Evolutionary conservation across 2,329 filamentous ascomycete species (phyloP), one percentile per base, ranked within the genome.

Genomic region (Pyrenochaeta sp.): DNA sequence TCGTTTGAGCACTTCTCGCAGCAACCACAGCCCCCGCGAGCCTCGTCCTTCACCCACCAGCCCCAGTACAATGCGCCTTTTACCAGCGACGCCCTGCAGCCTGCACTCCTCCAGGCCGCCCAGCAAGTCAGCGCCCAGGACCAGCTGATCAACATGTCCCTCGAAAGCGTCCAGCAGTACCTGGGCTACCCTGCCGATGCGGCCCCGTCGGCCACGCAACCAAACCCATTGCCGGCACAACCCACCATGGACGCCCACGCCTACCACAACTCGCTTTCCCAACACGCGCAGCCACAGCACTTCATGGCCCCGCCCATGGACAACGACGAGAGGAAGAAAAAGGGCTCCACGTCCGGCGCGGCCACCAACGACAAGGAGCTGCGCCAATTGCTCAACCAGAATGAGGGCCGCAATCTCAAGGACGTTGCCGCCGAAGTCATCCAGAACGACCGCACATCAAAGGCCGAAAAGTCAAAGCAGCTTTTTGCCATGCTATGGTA

Each of bases 401-500:
- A 92, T 69, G 85, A 86, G 58, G 82, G 87, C 58, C 86, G 90
- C 29, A 82, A 77, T 27, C 76, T 94, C 21, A 84, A 86, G 60
- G 90, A 93, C 7, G 87, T 94, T 14, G 90, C 90, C 2, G 81
- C 83, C 30, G 89, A 93, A 73, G 83, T 93, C 21, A 89, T 92
- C 61, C 88, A 88, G 39, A 92, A 91, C 63, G 90, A 94, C 71
- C 83, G 90, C 47, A 91, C 90, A 0, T 89, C 90, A 11, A 90
- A 91, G 72, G 91, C 90, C 1, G 91, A 96, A 76, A 86, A 92
- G 66, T 90, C 90, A 20, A 90, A 92, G 56, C 91, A 95, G 72
- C 85, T 95, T 7, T 95, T 95, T 77, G 91, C 91, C 18, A 94
- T 96, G 90, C 82, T 94, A 44, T 96, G 91, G 91, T 93, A 82